Evolutionary conservation across 2,329 filamentous ascomycete genomes (phyloP).

Genomic region (Neofusicoccum parvum): DNA sequence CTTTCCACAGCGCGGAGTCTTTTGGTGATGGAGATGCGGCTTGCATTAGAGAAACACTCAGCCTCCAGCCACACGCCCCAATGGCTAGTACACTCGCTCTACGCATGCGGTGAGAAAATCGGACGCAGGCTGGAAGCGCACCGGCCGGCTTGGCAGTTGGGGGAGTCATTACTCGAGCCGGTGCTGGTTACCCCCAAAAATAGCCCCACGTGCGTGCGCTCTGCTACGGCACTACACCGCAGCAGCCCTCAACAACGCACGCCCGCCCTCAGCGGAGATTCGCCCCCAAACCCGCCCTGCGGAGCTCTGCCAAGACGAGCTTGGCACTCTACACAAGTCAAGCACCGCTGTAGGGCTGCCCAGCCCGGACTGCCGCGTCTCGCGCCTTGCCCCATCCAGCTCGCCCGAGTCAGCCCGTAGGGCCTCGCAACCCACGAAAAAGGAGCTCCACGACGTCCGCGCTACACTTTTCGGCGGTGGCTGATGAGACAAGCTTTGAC

Average conservation of each 20-base stretch:
- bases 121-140: background rate
- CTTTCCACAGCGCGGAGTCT: background rate
- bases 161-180: background rate
- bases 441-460: background rate
- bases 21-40: background rate
- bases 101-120: background rate
- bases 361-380: background rate
- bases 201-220: background rate
- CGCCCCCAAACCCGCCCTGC: background rate
- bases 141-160: background rate
- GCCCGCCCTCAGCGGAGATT: background rate
- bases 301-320: background rate
- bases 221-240: background rate
- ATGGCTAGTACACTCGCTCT: background rate
- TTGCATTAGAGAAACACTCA: background rate
- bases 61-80: background rate
- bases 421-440: background rate
- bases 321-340: background rate
- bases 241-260: background rate
- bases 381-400: background rate
- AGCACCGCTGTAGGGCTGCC: background rate
- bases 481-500: background rate
- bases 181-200: background rate
- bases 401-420: background rate
- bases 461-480: background rate